Evolutionary conservation across 1,284 basidiomycete genomes (phyloP).

Genomic region (Ceratobasidium sp.): DNA sequence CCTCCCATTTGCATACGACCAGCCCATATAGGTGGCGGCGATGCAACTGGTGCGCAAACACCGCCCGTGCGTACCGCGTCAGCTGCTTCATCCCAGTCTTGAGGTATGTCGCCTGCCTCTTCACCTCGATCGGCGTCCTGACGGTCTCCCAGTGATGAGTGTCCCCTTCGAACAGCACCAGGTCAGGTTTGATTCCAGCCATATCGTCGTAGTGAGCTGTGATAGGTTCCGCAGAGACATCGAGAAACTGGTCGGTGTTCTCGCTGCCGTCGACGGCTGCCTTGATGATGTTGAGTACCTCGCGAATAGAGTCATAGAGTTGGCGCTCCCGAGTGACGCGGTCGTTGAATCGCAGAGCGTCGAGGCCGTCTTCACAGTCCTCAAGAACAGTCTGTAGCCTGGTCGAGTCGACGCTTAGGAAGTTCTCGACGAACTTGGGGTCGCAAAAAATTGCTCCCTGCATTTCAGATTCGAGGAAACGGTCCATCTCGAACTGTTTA

Average conservation of each 20-base stretch:
- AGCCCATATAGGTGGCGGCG: conserved; percentile 25
- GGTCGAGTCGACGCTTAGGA: conserved; percentile 2
- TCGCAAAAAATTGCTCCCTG: conserved; percentile 22
- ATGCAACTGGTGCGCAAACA: conserved; percentile 25
- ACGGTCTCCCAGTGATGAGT: too few relatives aligned
- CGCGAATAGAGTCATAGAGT: conserved; percentile 1
- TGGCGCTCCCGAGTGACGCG: background rate
- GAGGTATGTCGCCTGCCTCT: too few relatives aligned
- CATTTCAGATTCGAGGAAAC: conserved; percentile 15
- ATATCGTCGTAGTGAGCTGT: background rate
- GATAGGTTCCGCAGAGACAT: background rate
- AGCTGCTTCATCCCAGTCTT: conserved; percentile 13
- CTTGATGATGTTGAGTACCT: conserved; percentile 22
- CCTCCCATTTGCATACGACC: background rate
- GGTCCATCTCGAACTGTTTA: conserved; percentile 11
- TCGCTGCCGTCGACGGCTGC: background rate
- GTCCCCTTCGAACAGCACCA: conserved; percentile 24
- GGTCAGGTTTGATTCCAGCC: conserved; percentile 4
- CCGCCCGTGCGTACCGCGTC: conserved; percentile 24
- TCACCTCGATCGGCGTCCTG: too few relatives aligned
- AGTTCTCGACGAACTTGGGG: conserved; percentile 10
- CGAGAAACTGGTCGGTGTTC: background rate
- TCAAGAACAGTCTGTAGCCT: background rate
- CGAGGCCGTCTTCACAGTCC: background rate
- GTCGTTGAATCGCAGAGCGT: background rate